Percentiles rank a stretch among this genome's conserved stretches.
Evolutionary conservation across 192 early-diverging fungal genomes (phyloP).

Genomic region (Dimargaris xerosporica): DNA sequence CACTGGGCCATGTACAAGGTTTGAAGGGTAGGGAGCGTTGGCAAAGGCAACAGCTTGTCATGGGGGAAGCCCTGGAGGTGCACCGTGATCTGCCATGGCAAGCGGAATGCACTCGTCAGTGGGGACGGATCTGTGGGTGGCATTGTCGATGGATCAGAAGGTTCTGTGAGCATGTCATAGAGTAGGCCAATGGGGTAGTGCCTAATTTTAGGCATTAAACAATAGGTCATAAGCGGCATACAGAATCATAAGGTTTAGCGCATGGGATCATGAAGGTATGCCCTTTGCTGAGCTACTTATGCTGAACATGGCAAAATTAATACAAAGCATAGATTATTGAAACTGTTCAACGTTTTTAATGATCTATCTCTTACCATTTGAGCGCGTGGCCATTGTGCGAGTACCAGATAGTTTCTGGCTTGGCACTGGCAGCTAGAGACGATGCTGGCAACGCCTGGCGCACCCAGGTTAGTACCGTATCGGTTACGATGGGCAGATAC

Average conservation of each 20-base stretch:
- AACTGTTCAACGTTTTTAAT: no score
- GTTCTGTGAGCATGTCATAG: constrained; percentile 45
- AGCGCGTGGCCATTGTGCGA: constrained; percentile 50
- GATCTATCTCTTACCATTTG: no score
- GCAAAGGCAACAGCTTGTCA: constrained; percentile 43
- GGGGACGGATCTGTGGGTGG: not conserved
- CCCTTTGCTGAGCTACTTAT: not conserved
- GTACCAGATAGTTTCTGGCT: constrained; percentile 50
- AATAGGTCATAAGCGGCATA: not conserved
- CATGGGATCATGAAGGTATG: not conserved
- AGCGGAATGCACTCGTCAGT: constrained; percentile 17
- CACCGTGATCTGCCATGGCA: constrained; percentile 69
- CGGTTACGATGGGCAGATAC: not conserved
- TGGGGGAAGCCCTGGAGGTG: constrained; percentile 59
- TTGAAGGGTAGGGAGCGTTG: constrained; percentile 35
- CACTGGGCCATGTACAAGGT: constrained; percentile 80
- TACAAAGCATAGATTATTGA: constrained; percentile 20
- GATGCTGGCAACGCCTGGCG: not conserved
- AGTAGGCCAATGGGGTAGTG: constrained; percentile 80
- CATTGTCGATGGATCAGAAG: constrained; percentile 5
- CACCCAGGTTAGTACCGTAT: not conserved
- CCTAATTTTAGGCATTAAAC: constrained; percentile 22
- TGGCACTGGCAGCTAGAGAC: not conserved
- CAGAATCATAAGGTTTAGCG: not conserved
- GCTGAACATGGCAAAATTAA: not conserved